A percentile compares a stretch with the other conserved stretches of the same genome.
These are phyloP conservation scores for Hypomontagnella submonticulosa DNA, from an alignment of 495 filamentous ascomycete genomes.

Conservation along the genomic window DNA sequence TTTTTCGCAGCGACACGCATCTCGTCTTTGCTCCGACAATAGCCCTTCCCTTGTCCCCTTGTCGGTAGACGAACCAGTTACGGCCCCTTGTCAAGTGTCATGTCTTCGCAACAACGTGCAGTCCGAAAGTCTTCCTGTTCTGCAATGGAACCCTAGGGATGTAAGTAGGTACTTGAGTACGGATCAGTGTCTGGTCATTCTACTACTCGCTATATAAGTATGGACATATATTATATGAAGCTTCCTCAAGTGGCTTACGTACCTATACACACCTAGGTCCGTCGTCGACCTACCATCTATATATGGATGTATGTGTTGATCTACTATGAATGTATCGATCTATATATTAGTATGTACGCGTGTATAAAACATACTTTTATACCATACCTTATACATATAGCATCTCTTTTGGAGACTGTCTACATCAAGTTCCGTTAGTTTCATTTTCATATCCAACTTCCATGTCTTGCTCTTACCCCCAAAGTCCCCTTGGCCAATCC, in stretches of 20 bases:
- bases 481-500: constrained; percentile 20
- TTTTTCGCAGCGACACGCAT: constrained; percentile 2
- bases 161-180: constrained; percentile 15
- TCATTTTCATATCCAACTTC: neutral
- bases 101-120: constrained; percentile 41
- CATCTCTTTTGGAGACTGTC: neutral
- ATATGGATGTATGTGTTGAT: neutral
- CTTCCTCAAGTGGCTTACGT: neutral
- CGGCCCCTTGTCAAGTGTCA: constrained; percentile 35
- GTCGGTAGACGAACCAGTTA: constrained; percentile 35
- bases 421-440: neutral
- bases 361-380: too few species aligned
- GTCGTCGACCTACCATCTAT: neutral
- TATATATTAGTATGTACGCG: too few species aligned
- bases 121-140: constrained; percentile 27
- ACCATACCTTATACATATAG: constrained; percentile 7
- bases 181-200: constrained; percentile 16
- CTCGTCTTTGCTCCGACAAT: constrained; percentile 33
- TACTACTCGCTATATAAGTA: neutral
- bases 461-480: neutral
- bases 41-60: constrained; percentile 36
- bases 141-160: constrained; percentile 37
- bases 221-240: too few species aligned
- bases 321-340: too few species aligned
- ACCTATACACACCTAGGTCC: constrained; percentile 18